Evolutionary conservation across 352 stramenopile genomes (phyloP).

Genomic region (Phytophthora pinifolia): DNA sequence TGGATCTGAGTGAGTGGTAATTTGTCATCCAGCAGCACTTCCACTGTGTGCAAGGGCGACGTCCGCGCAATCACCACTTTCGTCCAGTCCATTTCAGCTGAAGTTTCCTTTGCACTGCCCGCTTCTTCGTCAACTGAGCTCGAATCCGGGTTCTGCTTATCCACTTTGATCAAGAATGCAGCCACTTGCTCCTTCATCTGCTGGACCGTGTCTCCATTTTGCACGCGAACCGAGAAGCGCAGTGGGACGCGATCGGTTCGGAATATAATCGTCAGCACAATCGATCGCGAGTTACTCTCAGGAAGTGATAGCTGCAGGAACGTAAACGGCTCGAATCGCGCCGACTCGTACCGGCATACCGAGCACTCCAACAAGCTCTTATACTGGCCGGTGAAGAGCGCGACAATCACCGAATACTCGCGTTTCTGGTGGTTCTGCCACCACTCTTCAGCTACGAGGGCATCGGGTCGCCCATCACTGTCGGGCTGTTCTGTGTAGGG

Average conservation of each 20-base stretch:
- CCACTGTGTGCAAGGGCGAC: conserved; percentile 62
- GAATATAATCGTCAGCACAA: conserved; percentile 86
- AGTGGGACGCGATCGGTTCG: conserved; percentile 66
- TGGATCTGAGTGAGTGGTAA: conserved; percentile 69
- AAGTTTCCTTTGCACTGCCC: background rate
- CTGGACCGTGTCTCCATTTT: conserved; percentile 58
- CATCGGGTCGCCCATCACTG: conserved; percentile 94
- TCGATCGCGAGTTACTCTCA: conserved; percentile 71
- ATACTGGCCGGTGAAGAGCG: conserved; percentile 99
- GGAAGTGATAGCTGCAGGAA: conserved; percentile 84
- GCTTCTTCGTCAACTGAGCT: conserved; percentile 1
- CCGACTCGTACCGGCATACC: conserved; percentile 93
- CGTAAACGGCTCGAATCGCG: conserved; percentile 93
- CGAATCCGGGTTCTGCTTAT: conserved; percentile 7
- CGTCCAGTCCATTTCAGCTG: conserved; percentile 14
- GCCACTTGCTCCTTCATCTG: conserved; percentile 65
- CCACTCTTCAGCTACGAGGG: conserved; percentile 97
- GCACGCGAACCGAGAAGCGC: conserved; percentile 73
- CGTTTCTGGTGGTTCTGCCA: conserved; percentile 98
- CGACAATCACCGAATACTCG: conserved; percentile 98
- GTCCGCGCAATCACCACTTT: conserved; percentile 62
- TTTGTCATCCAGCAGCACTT: conserved; percentile 63
- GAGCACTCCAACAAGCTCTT: conserved; percentile 97
- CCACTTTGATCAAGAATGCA: conserved; percentile 37
- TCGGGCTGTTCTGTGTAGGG: conserved; percentile 96